Conservation (phyloP, 352 stramenopile species). For the Phytophthora capsici region DNA sequence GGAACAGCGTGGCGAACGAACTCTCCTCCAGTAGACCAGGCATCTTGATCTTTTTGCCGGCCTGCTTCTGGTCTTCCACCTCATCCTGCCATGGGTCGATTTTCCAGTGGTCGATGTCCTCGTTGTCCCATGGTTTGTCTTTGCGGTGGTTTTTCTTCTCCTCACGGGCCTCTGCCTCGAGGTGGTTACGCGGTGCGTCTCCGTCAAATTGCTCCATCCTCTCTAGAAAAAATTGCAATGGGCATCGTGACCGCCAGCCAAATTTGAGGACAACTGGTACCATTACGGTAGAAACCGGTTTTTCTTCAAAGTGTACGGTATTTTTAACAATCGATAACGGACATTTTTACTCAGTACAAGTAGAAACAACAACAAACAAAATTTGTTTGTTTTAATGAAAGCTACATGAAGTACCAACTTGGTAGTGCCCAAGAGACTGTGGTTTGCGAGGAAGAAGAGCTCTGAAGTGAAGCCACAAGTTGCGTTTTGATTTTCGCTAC, state of each 20-base stretch:
- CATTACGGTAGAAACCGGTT: not conserved
- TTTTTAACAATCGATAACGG: no score
- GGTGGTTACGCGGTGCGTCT: constrained; percentile 47
- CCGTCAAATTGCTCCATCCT: constrained; percentile 81
- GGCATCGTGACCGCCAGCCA: constrained; percentile 25
- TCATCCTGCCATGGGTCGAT: constrained; percentile 88
- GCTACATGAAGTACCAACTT: no score
- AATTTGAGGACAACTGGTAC: constrained; percentile 9
- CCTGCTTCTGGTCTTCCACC: constrained; percentile 85
- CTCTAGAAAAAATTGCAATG: not conserved
- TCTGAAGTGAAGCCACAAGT: not conserved
- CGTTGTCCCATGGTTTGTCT: constrained; percentile 99
- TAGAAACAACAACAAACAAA: no score
- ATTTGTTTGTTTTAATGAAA: no score
- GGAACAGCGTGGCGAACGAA: constrained; percentile 99
- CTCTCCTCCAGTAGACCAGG: constrained; percentile 97
- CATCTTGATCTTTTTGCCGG: constrained; percentile 66
- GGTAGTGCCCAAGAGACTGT: no score
- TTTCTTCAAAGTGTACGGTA: no score
- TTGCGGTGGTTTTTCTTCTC: constrained; percentile 96
- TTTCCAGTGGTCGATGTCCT: constrained; percentile 99
- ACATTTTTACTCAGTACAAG: no score
- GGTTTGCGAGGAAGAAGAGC: no score
- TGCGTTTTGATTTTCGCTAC: no score
- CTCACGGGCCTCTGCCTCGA: constrained; percentile 45